Conservation (phyloP, 1,284 basidiomycete species). For the Neotropicomus parvogracilis region DNA sequence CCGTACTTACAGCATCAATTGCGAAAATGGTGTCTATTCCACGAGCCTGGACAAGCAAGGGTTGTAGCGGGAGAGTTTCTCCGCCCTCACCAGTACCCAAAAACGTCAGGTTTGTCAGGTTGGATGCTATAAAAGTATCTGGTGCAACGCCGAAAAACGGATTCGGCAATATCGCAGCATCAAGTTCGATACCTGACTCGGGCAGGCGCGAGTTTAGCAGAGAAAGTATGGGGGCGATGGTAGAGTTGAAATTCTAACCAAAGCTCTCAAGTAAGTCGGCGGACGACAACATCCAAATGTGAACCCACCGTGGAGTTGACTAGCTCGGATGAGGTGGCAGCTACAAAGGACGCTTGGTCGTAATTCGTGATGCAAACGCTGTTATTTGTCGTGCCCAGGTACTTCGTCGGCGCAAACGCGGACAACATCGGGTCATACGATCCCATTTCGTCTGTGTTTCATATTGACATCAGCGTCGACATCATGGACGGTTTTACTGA, state of each 20-base stretch:
- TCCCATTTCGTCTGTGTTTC: conserved; percentile 38
- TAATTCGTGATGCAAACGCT: conserved; percentile 45
- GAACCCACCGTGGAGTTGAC: conserved; percentile 36
- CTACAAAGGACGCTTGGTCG: conserved; percentile 44
- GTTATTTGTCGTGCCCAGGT: conserved; percentile 44
- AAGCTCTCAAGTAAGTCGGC: neutral
- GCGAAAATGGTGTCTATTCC: conserved; percentile 51
- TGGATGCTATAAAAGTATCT: conserved; percentile 37
- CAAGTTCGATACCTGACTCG: conserved; percentile 27
- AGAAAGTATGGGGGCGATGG: neutral
- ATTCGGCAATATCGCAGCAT: conserved; percentile 36
- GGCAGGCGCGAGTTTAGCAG: conserved; percentile 26
- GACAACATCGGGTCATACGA: conserved; percentile 46
- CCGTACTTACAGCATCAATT: conserved; percentile 45
- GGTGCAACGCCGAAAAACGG: conserved; percentile 41
- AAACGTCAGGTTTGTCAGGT: conserved; percentile 34
- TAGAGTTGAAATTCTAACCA: too few relatives aligned
- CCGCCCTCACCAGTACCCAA: conserved; percentile 44
- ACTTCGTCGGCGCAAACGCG: conserved; percentile 42
- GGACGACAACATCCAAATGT: neutral
- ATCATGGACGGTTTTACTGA: conserved; percentile 25
- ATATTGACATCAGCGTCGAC: conserved; percentile 15
- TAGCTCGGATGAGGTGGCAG: conserved; percentile 41
- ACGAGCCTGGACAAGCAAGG: conserved; percentile 50
- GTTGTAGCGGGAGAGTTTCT: conserved; percentile 49